phyloP scores from a whole-genome alignment of 2,329 filamentous ascomycete species.

The Claviceps sp. region DNA sequence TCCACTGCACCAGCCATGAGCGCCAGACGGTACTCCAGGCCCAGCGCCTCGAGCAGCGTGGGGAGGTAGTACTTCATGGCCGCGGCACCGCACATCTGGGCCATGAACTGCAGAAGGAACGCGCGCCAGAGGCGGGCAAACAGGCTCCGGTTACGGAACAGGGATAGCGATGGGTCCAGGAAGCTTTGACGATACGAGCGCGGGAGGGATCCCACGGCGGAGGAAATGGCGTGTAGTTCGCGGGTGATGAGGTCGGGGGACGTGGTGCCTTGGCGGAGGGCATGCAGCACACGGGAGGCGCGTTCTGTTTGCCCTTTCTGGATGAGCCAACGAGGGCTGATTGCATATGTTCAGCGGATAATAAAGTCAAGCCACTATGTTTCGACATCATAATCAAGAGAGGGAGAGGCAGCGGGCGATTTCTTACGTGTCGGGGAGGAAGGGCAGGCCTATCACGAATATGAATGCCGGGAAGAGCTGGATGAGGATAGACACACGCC shows the following conservation, averaged over 20 bases:
- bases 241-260: constrained; percentile 22
- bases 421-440: constrained; percentile 42
- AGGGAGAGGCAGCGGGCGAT: neutral
- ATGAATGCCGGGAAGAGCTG: constrained; percentile 37
- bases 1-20: constrained; percentile 42
- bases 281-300: constrained; percentile 30
- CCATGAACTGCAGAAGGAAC: constrained; percentile 44
- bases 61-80: constrained; percentile 49
- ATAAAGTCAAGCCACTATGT: neutral
- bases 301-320: constrained; percentile 30
- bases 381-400: neutral
- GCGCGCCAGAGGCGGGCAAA: constrained; percentile 43
- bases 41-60: constrained; percentile 36
- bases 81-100: constrained; percentile 44
- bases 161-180: constrained; percentile 17
- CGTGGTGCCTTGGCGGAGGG: constrained; percentile 33
- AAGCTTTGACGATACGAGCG: constrained; percentile 10
- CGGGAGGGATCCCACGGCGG: constrained; percentile 27
- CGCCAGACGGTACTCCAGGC: constrained; percentile 31
- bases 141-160: constrained; percentile 34
- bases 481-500: constrained; percentile 38
- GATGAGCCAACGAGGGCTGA: constrained; percentile 42
- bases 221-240: constrained; percentile 32
- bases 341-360: too few species aligned
- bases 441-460: constrained; percentile 36